Percentiles rank a stretch among this genome's conserved stretches.
These are phyloP conservation scores for Gardenia jasminoides DNA, from an alignment of 257 asterid genomes.

Conservation along the genomic window DNA sequence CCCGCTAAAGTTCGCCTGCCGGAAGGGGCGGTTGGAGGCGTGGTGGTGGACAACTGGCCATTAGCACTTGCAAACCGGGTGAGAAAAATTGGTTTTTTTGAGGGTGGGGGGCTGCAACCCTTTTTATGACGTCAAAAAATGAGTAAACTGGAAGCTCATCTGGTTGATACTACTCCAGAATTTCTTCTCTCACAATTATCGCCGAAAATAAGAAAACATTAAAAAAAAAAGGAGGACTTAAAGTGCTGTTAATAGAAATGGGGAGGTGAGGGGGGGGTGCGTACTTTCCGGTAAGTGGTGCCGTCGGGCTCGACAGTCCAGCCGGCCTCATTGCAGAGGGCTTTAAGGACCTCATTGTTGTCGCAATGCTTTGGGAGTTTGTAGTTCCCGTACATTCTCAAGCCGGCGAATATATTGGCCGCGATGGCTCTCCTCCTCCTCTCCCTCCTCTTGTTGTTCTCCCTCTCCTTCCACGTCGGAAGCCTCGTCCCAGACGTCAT, in stretches of 20 bases:
- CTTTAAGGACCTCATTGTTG: slow-evolving; percentile 78
- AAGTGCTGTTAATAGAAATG: background rate
- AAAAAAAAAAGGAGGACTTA: too few relatives aligned
- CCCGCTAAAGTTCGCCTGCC: slow-evolving; percentile 16
- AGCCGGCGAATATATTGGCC: slow-evolving; percentile 68
- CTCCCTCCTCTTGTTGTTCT: slow-evolving; percentile 75
- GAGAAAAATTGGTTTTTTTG: too few relatives aligned
- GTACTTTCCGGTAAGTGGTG: slow-evolving; percentile 71
- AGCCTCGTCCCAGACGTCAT: slow-evolving; percentile 56
- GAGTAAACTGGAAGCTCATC: too few relatives aligned
- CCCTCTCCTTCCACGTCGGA: slow-evolving; percentile 81
- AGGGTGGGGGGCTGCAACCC: too few relatives aligned
- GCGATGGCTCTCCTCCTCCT: slow-evolving; percentile 68
- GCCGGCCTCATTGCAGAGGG: slow-evolving; percentile 71
- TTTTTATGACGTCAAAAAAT: too few relatives aligned
- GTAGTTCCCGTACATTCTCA: slow-evolving; percentile 64
- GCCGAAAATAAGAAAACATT: too few relatives aligned
- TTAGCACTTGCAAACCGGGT: background rate
- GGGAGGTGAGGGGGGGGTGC: background rate
- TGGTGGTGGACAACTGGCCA: background rate
- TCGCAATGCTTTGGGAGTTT: slow-evolving; percentile 72
- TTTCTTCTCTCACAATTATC: background rate
- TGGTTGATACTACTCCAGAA: too few relatives aligned
- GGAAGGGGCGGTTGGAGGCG: background rate
- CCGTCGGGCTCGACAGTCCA: slow-evolving; percentile 74